Conservation (phyloP, 192 early-diverging fungal genomes). For the Backusella psychrophila region DNA sequence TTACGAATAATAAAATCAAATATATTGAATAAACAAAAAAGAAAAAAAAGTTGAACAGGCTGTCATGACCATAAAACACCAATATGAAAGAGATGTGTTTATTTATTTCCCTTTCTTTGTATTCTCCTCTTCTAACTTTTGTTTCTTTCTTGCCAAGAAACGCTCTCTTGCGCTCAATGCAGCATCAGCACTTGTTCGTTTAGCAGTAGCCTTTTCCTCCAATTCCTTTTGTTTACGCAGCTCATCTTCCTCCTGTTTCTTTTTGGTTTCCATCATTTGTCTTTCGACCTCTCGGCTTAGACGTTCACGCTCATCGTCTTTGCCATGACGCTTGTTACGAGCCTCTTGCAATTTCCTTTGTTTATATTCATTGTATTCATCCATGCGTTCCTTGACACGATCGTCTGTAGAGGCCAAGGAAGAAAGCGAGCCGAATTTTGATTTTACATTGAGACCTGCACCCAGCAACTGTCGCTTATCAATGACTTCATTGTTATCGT, state of each 20-base stretch:
- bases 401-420: conserved; percentile 18
- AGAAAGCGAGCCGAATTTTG: conserved; percentile 26
- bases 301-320: conserved; percentile 30
- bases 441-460: conserved; percentile 69
- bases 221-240: conserved; percentile 47
- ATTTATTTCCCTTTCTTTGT: background rate
- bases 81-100: background rate
- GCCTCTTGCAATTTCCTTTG: conserved; percentile 42
- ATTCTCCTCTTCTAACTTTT: conserved; percentile 17
- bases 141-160: conserved; percentile 51
- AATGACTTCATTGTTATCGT: conserved; percentile 72
- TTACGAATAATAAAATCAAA: conserved; percentile 46
- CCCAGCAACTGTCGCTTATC: conserved; percentile 71
- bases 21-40: background rate
- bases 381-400: conserved; percentile 27
- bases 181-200: conserved; percentile 47
- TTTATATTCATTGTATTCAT: conserved; percentile 45
- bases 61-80: background rate
- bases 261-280: conserved; percentile 50
- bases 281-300: conserved; percentile 47
- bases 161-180: conserved; percentile 50
- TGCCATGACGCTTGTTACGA: conserved; percentile 14
- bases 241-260: conserved; percentile 48
- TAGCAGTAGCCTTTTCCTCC: conserved; percentile 36
- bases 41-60: background rate